Base-by-base conservation (phyloP, 108 stramenopile genomes). In the Skeletonema potamos region DNA sequence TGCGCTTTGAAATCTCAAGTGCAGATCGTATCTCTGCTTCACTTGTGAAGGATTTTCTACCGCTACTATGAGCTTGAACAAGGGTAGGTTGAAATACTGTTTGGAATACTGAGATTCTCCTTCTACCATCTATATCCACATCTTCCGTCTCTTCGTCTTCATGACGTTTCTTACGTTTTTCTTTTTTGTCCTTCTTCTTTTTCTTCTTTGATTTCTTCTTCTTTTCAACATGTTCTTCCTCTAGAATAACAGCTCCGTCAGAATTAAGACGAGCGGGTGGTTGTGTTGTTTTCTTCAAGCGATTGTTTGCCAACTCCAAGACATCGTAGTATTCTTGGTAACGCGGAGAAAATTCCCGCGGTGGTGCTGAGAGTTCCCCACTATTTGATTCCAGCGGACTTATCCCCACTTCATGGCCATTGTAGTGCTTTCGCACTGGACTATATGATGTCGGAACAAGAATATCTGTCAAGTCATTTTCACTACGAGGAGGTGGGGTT, bases 261-360 rank as follows among this genome's bases (percentile, higher is more conserved):
- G 48, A 51, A 51, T 51, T 20, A 24, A 51, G 48, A 51, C 48
- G 48, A 51, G 18, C 15, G 22, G 48, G 22, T 51, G 22, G 48
- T 41, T 15, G 22, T 9, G 48, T 0, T 20, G 5, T 51, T 20
- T 22, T 15, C 1, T 20, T 73, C 72, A 73, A 30, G n/a, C 72
- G 72, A 64, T 46, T 65, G 29, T 70, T 58, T 63, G 76, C 76
- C 44, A 70, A 37, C 58, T 77, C 69, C 39, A 77, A 70, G 4
- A 77, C 69, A 70, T 77, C 68, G 58, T 70, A 77, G 29, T 77
- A 77, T 48, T 70, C 68, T 66, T 70, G 69, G 54, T 77, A 51
- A 22, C 48, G 48, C 22, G 3, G 48, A 41, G 39, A 41, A n/a
- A n/a, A 15, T n/a, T 41, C 39, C 39, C 4, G 39, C 2, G 11